phyloP scores from a whole-genome alignment of 305 asterid genomes.

The Plantago coronopus region DNA sequence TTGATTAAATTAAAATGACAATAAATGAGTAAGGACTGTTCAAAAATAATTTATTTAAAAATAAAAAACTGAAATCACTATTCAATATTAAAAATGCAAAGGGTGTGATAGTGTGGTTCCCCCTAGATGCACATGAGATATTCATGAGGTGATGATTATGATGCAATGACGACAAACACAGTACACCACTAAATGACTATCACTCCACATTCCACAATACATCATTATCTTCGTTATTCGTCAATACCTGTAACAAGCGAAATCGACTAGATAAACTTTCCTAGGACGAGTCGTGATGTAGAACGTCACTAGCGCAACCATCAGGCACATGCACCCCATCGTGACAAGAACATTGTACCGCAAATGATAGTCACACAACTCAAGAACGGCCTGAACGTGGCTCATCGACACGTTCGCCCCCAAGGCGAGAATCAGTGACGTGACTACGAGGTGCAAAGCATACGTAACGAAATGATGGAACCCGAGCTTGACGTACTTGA shows the following conservation, averaged over 20 bases:
- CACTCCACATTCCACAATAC: not conserved
- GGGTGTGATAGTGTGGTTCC: no score
- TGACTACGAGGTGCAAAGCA: conserved; percentile 34
- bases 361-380: conserved; percentile 35
- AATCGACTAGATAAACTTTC: conserved; percentile 49
- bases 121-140: no score
- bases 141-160: no score
- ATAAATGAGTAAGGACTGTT: no score
- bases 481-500: conserved; percentile 62
- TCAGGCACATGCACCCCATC: conserved; percentile 30
- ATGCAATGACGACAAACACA: no score
- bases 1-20: no score
- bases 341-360: conserved; percentile 40
- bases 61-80: no score
- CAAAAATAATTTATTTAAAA: no score
- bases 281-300: conserved; percentile 46
- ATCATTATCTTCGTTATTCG: not conserved
- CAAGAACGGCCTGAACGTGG: conserved; percentile 1
- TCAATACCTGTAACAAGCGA: conserved; percentile 46
- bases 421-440: conserved; percentile 17
- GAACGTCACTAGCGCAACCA: conserved; percentile 37
- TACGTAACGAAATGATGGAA: conserved; percentile 45
- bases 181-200: not conserved
- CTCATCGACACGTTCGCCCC: conserved; percentile 22
- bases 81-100: no score